Base-by-base conservation (phyloP, 495 filamentous ascomycete genomes). In the Penicillium cataractarum region DNA sequence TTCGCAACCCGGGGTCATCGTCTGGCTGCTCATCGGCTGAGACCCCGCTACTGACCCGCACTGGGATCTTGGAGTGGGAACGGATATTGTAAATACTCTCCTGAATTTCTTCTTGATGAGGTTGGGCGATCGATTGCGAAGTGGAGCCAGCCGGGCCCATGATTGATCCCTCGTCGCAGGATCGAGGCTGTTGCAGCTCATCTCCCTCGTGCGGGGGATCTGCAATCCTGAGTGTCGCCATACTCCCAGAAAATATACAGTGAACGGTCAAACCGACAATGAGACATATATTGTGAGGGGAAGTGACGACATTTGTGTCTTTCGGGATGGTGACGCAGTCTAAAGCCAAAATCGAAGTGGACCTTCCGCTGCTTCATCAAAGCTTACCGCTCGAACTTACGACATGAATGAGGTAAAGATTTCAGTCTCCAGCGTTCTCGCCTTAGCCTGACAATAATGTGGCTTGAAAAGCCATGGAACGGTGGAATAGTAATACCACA, bases 1-100 rank as follows among this genome's bases (percentile, higher is more conserved):
- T 62, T n/a, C 61, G 58, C 46, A 70, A 51, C 1, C 67, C 61
- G 10, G 67, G 63, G 44, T 70, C 61, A 0, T 63, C 65, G 56
- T 68, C 67, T 17, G 58, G 57, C 13, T 49, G 46, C 46, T 58
- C 60, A 19, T n/a, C 56, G 48, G 42, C 55, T 4, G 54, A 42
- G 33, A 33, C 58, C 31, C 48, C 29, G 31, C 58, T 40, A 26
- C 37, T 61, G 54, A 44, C 12, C 37, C 37, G 33, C 21, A 1
- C 37, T 2, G 37, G 54, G 0, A 56, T 27, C 37, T 37, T 44
- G 37, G 54, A 9, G 3, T 56, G 37, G 1, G 54, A 56, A 4
- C 54, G 54, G 26, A 56, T 56, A 56, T 44, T 56, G 37, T 44
- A 42, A 19, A 56, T 56, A 12, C 33, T 21, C 8, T 56, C 54